Percentiles rank a stretch among this genome's conserved stretches.
Conservation (phyloP, 148 eudicot species). For the Talinum fruticosum region DNA sequence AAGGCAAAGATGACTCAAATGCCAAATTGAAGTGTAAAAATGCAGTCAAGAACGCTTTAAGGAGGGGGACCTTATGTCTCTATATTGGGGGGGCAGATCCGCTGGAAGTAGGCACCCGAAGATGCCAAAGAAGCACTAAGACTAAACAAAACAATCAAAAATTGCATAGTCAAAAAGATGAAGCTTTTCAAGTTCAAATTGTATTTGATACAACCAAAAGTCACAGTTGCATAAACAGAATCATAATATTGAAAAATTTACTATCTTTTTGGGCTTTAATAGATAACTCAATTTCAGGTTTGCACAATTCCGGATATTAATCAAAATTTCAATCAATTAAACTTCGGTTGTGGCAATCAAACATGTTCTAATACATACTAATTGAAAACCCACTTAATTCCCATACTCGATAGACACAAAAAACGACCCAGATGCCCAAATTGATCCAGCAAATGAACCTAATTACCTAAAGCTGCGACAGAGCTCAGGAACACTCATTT, state of each 20-base stretch:
- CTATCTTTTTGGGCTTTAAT: not conserved
- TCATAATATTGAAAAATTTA: not conserved
- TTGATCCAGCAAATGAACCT: not conserved
- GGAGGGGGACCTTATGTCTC: too few relatives aligned
- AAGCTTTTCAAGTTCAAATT: not conserved
- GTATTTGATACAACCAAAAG: not conserved
- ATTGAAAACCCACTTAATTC: not conserved
- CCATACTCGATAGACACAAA: not conserved
- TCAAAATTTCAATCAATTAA: not conserved
- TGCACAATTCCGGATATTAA: not conserved
- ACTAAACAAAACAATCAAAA: not conserved
- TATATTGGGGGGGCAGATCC: too few relatives aligned
- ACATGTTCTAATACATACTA: not conserved
- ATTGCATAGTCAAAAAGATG: not conserved
- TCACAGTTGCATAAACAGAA: not conserved
- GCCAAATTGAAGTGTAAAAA: not conserved
- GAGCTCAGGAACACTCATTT: conserved; percentile 96
- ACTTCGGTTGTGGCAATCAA: not conserved
- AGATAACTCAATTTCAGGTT: not conserved
- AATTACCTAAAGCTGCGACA: conserved; percentile 79
- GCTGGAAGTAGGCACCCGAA: too few relatives aligned
- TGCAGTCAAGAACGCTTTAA: too few relatives aligned
- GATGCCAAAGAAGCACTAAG: too few relatives aligned
- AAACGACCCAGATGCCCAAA: conserved; percentile 1
- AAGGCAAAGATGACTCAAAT: not conserved